Base-by-base conservation (phyloP, 2,329 filamentous ascomycete species). In the Orbilia quercus region DNA sequence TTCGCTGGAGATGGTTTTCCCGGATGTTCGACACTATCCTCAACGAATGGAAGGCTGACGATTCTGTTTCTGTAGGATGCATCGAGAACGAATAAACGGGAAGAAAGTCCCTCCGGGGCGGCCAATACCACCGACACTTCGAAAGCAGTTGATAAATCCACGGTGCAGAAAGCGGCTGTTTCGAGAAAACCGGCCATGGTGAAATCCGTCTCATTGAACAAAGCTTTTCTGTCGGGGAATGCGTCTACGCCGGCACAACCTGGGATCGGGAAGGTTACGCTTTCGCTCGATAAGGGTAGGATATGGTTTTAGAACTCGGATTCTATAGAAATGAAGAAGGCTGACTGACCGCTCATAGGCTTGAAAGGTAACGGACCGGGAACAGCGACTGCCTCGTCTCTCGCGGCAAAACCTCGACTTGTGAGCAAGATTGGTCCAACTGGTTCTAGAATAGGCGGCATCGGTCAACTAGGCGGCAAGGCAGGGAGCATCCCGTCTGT, bases 171-270 rank as follows among this genome's bases (percentile, higher is more conserved):
- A 25, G 47, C 40, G 12, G 25, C 47, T 47, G 48, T 54, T 71
- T 71, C 76, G 47, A 92, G 91, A 84, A 94, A 91, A 81, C 88
- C 89, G 18, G 82, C 88, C 16, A 89, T 88, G 11, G 95, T 96
- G 84, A 96, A 95, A 81, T 87, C 91, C 16, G 90, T 95, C 51
- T 93, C 90, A 3, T 90, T 94, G 76, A 94, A 93, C 76, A 92
- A 91, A 81, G 92, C 87, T 45, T 96, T 94, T 79, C 84, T 95
- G 36, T 87, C 86, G n/a, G 87, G 90, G 72, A 94, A 94, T 80
- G 84, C 48, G 79, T 84, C 16, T 80, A 81, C 60, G 80, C 79
- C 72, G 79, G 82, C 84, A 44, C 82, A 82, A 18, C 80, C 82
- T 25, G 79, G 82, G n/a, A 80, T 81, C 5, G 81, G 83, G 7